Conservation (phyloP, 768 basidiomycete genomes). For the Leccinum boreale region DNA sequence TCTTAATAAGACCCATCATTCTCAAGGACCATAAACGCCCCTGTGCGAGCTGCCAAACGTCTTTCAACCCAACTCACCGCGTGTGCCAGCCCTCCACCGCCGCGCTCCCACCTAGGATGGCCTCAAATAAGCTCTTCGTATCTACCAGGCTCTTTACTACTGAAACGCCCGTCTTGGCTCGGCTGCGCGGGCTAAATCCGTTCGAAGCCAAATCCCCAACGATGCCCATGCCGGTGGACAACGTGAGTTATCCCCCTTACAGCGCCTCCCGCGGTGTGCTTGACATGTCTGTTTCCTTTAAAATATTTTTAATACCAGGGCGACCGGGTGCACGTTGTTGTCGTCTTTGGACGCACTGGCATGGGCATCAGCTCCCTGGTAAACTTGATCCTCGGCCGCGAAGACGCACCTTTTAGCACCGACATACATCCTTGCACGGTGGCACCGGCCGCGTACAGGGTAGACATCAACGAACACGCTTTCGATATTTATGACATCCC, state of each 20-base stretch:
- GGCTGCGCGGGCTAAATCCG: slow-evolving; percentile 25
- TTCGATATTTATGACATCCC: slow-evolving; percentile 32
- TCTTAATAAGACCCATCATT: slow-evolving; percentile 19
- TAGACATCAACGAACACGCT: slow-evolving; percentile 29
- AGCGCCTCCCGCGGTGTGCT: background rate
- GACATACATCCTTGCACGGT: slow-evolving; percentile 31
- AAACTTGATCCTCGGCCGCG: slow-evolving; percentile 30
- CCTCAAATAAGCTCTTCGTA: slow-evolving; percentile 20
- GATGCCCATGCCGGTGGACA: slow-evolving; percentile 30
- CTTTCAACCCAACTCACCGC: slow-evolving; percentile 14
- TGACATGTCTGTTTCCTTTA: background rate
- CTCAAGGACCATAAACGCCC: slow-evolving; percentile 16
- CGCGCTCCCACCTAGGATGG: slow-evolving; percentile 16
- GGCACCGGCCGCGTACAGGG: slow-evolving; percentile 21
- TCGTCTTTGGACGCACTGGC: slow-evolving; percentile 33
- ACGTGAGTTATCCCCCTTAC: slow-evolving; percentile 18
- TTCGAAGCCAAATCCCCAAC: slow-evolving; percentile 20
- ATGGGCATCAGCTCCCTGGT: slow-evolving; percentile 33
- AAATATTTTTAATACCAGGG: slow-evolving; percentile 14
- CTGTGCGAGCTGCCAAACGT: slow-evolving; percentile 15
- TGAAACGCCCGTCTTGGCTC: slow-evolving; percentile 21
- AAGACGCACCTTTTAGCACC: slow-evolving; percentile 32
- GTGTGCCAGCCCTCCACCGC: slow-evolving; percentile 7
- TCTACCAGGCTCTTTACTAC: slow-evolving; percentile 19
- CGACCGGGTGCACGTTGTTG: slow-evolving; percentile 30